phyloP scores from a whole-genome alignment of 1,139 yeast genomes.

The Suhomyces kunorum region DNA sequence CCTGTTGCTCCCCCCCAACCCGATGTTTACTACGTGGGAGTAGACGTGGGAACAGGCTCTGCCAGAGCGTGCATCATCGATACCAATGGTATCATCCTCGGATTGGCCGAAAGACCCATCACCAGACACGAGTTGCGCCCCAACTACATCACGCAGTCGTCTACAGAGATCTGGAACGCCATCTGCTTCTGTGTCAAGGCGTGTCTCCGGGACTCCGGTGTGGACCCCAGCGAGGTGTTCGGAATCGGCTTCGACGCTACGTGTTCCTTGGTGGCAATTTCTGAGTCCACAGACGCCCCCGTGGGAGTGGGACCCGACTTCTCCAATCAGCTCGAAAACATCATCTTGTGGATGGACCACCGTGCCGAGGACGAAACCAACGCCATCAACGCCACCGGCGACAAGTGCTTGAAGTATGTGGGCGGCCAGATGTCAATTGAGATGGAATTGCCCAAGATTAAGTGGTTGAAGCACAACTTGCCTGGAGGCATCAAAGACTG shows the following conservation, averaged over 20 bases:
- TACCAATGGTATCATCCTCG: constrained; percentile 76
- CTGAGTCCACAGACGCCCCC: constrained; percentile 66
- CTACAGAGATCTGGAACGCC: constrained; percentile 91
- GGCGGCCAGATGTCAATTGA: constrained; percentile 98
- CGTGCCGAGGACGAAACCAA: constrained; percentile 88
- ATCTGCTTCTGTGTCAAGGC: constrained; percentile 79
- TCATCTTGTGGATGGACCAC: constrained; percentile 97
- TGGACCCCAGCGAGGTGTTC: constrained; percentile 63
- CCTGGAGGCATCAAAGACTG: constrained; percentile 66
- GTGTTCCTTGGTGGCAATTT: constrained; percentile 84
- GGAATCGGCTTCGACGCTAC: constrained; percentile 98
- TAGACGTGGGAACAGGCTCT: constrained; percentile 97
- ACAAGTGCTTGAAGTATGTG: constrained; percentile 80
- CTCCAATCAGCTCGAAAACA: constrained; percentile 67
- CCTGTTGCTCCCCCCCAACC: constrained; percentile 47
- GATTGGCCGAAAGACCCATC: constrained; percentile 77
- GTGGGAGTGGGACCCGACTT: constrained; percentile 94
- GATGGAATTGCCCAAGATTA: constrained; percentile 96
- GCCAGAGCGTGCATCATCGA: constrained; percentile 94
- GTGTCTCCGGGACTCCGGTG: constrained; percentile 70
- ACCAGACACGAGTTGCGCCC: constrained; percentile 74
- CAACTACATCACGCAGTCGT: constrained; percentile 75
- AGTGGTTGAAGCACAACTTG: constrained; percentile 89
- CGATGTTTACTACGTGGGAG: constrained; percentile 76
- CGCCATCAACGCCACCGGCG: constrained; percentile 76